phyloP scores from a whole-genome alignment of 257 asterid genomes.

The Nicotiana obtusifolia region DNA sequence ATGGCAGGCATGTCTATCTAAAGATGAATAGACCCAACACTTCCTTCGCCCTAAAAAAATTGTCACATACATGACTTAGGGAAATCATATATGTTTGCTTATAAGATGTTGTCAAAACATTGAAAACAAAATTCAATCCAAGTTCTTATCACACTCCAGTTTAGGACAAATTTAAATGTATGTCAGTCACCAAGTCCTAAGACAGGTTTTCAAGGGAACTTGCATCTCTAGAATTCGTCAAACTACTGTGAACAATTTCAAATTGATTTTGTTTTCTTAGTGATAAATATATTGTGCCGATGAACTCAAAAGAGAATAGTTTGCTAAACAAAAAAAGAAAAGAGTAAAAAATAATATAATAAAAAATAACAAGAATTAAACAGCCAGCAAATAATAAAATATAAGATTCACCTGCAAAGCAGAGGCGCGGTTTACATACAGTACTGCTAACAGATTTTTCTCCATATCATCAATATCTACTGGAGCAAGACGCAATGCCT shows the following conservation, averaged over 20 bases:
- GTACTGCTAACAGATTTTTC: conserved; percentile 49
- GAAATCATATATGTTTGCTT: no score
- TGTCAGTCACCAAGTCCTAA: no score
- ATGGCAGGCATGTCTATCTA: no score
- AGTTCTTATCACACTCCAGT: no score
- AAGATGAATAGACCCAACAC: no score
- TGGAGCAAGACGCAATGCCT: conserved; percentile 85
- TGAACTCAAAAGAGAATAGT: background rate
- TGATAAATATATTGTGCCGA: background rate
- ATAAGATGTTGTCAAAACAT: no score
- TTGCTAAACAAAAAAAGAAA: background rate
- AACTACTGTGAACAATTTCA: background rate
- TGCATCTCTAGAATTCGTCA: background rate
- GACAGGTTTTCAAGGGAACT: no score
- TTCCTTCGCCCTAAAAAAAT: no score
- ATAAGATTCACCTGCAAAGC: conserved; percentile 62
- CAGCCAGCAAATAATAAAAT: background rate
- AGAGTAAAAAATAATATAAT: background rate
- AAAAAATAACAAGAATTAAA: background rate
- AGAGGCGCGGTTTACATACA: conserved; percentile 87
- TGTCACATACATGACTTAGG: no score
- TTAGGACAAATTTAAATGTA: no score
- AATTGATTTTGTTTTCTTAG: background rate
- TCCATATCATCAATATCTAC: conserved; percentile 42
- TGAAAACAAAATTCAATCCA: no score